Percentiles rank a stretch among this genome's conserved stretches.
Evolutionary conservation across 257 asterid species (phyloP).

Genomic region (Solanum piurae): DNA sequence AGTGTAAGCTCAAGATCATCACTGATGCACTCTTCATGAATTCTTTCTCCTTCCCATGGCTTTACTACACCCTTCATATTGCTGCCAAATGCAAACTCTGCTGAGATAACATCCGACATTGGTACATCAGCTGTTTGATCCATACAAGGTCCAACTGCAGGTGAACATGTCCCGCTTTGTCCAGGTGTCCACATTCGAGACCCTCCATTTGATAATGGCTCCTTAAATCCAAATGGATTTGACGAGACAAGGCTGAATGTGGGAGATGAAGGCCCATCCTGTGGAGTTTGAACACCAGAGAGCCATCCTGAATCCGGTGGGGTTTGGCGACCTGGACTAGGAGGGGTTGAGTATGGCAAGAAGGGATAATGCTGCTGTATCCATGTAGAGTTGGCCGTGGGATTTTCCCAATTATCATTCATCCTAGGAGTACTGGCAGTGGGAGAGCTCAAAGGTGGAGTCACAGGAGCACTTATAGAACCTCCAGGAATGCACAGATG

Average conservation of each 20-base stretch:
- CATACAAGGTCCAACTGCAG: conserved; percentile 55
- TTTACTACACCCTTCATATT: conserved; percentile 62
- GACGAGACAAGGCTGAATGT: conserved; percentile 81
- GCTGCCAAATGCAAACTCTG: conserved; percentile 89
- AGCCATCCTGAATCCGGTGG: conserved; percentile 92
- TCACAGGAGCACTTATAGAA: conserved; percentile 94
- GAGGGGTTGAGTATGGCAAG: conserved; percentile 73
- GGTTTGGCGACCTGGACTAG: conserved; percentile 71
- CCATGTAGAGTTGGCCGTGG: conserved; percentile 50
- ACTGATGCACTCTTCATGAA: conserved; percentile 83
- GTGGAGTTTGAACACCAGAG: conserved; percentile 92
- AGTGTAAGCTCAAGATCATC: conserved; percentile 97
- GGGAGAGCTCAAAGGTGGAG: conserved; percentile 95
- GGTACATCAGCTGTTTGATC: conserved; percentile 85
- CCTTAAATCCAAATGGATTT: conserved; percentile 66
- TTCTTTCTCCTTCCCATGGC: conserved; percentile 98
- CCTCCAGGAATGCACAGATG: conserved; percentile 74
- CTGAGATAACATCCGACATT: conserved; percentile 74
- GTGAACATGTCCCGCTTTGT: conserved; percentile 96
- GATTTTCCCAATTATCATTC: conserved; percentile 64
- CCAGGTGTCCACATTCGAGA: conserved; percentile 98
- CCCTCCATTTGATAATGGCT: conserved; percentile 73
- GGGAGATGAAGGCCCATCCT: conserved; percentile 78
- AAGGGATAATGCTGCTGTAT: conserved; percentile 54
- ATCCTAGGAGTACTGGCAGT: conserved; percentile 73